Percentiles rank a stretch among this genome's conserved stretches.
phyloP scores from a whole-genome alignment of 441 rosid genomes.

The Melastoma candidum region DNA sequence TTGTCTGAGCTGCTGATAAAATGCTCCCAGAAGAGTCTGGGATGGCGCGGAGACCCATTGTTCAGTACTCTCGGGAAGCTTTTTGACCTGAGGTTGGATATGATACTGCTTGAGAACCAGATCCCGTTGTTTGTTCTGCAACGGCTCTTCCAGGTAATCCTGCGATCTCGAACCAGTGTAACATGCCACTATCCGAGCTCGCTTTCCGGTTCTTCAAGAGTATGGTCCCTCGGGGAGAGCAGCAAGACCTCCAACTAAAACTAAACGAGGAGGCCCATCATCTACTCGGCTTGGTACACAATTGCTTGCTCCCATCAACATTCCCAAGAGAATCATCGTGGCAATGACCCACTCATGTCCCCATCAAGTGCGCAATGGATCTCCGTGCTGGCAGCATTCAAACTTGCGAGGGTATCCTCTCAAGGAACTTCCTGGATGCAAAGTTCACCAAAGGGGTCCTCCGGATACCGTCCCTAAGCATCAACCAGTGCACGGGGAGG shows the following conservation, averaged over 20 bases:
- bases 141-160: conserved; percentile 27
- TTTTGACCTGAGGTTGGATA: conserved; percentile 28
- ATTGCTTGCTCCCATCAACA: conserved; percentile 34
- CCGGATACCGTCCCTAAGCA: conserved; percentile 27
- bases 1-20: conserved; percentile 39
- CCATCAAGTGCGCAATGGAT: conserved; percentile 9
- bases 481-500: conserved; percentile 28
- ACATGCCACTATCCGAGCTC: conserved; percentile 26
- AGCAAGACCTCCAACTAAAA: conserved; percentile 19
- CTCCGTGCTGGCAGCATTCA: conserved; percentile 26
- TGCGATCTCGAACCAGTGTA: conserved; percentile 25
- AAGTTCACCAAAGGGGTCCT: conserved; percentile 29
- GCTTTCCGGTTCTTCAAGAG: conserved; percentile 37
- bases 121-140: conserved; percentile 47
- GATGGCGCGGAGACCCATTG: conserved; percentile 32
- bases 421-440: conserved; percentile 27
- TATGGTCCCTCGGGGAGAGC: conserved; percentile 41
- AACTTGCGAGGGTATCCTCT: conserved; percentile 19
- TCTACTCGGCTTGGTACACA: conserved; percentile 38
- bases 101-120: conserved; percentile 47
- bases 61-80: conserved; percentile 36
- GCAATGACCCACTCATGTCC: neutral
- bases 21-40: conserved; percentile 23
- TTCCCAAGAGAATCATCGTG: conserved; percentile 15
- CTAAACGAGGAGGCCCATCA: conserved; percentile 46